Conservation (phyloP, 2,329 filamentous ascomycete species). For the Colletotrichum liaoningense region DNA sequence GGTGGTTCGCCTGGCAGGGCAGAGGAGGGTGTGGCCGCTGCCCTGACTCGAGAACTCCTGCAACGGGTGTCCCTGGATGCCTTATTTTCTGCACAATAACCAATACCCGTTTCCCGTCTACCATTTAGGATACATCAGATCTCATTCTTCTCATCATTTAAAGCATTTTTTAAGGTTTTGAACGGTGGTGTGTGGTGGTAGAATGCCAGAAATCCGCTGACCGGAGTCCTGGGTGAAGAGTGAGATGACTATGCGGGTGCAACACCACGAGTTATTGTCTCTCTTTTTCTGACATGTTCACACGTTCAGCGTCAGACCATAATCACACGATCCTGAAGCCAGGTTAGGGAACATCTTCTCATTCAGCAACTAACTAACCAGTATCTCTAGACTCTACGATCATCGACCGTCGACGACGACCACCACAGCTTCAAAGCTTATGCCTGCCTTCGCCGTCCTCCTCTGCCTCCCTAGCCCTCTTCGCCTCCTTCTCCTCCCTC, state of each 20-base stretch:
- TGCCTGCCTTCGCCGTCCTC: slow-evolving; percentile 9
- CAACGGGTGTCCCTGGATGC: background rate
- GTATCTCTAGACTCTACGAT: background rate
- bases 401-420: background rate
- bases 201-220: background rate
- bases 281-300: background rate
- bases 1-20: background rate
- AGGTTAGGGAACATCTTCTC: background rate
- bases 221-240: background rate
- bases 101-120: background rate
- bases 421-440: slow-evolving; percentile 12
- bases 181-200: background rate
- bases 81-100: background rate
- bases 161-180: background rate
- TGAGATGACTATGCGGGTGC: background rate
- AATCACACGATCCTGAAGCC: background rate
- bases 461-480: slow-evolving; percentile 32
- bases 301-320: background rate
- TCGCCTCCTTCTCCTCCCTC: slow-evolving; percentile 54
- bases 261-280: background rate
- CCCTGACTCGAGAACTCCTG: background rate
- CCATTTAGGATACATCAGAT: background rate
- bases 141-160: slow-evolving; percentile 2
- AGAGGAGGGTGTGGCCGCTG: background rate
- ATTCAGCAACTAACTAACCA: background rate